phyloP scores from a whole-genome alignment of 1,284 basidiomycete genomes.

The Baeospora myosura region DNA sequence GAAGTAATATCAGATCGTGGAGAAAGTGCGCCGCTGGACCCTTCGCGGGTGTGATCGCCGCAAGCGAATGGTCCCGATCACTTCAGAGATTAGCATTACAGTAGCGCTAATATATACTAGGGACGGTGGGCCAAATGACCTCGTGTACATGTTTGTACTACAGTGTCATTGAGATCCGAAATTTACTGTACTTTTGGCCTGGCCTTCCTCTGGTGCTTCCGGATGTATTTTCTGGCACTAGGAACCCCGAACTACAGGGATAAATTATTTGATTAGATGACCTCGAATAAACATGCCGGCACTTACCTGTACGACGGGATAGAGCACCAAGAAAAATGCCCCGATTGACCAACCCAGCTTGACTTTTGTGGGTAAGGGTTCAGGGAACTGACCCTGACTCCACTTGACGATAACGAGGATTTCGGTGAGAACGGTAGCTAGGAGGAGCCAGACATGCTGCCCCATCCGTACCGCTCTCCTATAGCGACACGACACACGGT shows the following conservation, averaged over 20 bases:
- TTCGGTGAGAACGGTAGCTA: constrained; percentile 76
- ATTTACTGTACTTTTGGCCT: constrained; percentile 32
- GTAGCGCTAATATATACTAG: too few species aligned
- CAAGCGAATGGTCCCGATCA: too few species aligned
- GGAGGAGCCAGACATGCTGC: constrained; percentile 76
- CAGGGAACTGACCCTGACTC: constrained; percentile 64
- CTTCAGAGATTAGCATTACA: too few species aligned
- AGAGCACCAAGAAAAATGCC: constrained; percentile 49
- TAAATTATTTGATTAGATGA: not conserved
- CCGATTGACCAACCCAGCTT: constrained; percentile 61
- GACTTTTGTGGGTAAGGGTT: constrained; percentile 55
- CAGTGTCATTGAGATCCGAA: too few species aligned
- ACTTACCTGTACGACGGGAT: constrained; percentile 60
- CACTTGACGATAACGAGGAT: constrained; percentile 69
- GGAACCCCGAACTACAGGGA: constrained; percentile 45
- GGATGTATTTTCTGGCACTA: constrained; percentile 37
- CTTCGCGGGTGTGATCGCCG: too few species aligned
- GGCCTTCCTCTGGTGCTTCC: constrained; percentile 31
- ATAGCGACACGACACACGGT: constrained; percentile 7
- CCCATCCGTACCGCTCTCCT: constrained; percentile 79
- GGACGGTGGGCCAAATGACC: too few species aligned
- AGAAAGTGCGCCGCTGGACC: too few species aligned
- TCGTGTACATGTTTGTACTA: too few species aligned
- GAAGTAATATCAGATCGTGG: too few species aligned
- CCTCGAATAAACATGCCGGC: constrained; percentile 5